phyloP scores from a whole-genome alignment of 2,329 filamentous ascomycete species.

The Ophiostoma perfectum region DNA sequence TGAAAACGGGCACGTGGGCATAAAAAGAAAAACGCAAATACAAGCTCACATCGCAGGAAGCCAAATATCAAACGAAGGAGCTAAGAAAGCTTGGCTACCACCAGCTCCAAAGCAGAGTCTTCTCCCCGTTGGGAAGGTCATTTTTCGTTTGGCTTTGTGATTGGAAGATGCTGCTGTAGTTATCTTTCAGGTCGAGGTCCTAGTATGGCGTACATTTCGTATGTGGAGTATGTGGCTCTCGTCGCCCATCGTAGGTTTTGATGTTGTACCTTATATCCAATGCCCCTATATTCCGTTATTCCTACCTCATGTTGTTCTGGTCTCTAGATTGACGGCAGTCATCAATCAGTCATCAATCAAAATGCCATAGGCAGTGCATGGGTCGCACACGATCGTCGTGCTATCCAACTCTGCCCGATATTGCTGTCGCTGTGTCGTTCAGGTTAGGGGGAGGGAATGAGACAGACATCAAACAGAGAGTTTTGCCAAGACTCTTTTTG shows the following conservation, averaged over 20 bases:
- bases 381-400: too few species aligned
- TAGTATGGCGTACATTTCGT: too few species aligned
- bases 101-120: background rate
- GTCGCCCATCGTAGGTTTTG: too few species aligned
- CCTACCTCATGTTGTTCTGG: too few species aligned
- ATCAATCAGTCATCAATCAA: too few species aligned
- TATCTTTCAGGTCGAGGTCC: background rate
- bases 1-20: background rate
- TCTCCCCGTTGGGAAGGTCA: background rate
- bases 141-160: background rate
- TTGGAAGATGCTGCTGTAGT: background rate
- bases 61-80: background rate
- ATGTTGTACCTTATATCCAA: too few species aligned
- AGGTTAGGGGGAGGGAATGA: background rate
- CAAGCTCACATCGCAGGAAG: background rate
- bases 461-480: conserved; percentile 19
- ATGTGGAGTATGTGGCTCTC: too few species aligned
- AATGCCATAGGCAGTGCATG: too few species aligned
- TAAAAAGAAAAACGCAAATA: background rate
- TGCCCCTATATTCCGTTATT: too few species aligned
- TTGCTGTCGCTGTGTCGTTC: too few species aligned
- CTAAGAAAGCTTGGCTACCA: conserved; percentile 2
- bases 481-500: conserved; percentile 7
- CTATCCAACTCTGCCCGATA: too few species aligned
- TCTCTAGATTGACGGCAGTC: too few species aligned